These are phyloP conservation scores for Suillus fuscotomentosus DNA, from an alignment of 768 basidiomycete genomes.

Conservation along the genomic window DNA sequence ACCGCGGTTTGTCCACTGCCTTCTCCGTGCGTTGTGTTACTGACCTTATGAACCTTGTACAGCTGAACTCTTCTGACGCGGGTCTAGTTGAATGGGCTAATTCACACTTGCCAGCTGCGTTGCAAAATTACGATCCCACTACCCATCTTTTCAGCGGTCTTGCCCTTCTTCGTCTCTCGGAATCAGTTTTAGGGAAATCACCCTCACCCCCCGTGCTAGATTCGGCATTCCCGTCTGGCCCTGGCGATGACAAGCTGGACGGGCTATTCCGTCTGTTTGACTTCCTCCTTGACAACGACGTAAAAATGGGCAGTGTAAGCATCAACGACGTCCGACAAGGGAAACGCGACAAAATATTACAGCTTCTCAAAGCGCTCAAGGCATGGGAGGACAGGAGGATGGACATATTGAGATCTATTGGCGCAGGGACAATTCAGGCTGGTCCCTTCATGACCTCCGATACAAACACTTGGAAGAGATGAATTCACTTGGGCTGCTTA, in stretches of 20 bases:
- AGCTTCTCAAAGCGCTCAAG: conserved; percentile 75
- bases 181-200: conserved; percentile 68
- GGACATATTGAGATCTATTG: conserved; percentile 53
- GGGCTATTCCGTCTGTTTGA: conserved; percentile 90
- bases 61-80: conserved; percentile 36
- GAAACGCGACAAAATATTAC: conserved; percentile 76
- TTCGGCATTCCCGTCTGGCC: conserved; percentile 68
- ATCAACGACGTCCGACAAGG: conserved; percentile 91
- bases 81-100: conserved; percentile 90
- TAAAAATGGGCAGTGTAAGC: conserved; percentile 88
- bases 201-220: conserved; percentile 74
- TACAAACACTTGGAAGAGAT: conserved; percentile 1
- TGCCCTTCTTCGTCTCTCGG: conserved; percentile 80
- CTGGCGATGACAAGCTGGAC: conserved; percentile 77
- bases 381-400: conserved; percentile 77
- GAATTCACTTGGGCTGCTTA: not conserved
- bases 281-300: conserved; percentile 87
- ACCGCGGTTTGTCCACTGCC: conserved; percentile 16
- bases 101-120: conserved; percentile 63
- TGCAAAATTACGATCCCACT: conserved; percentile 51
- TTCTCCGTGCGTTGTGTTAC: conserved; percentile 1
- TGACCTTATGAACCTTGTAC: conserved; percentile 13
- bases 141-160: conserved; percentile 63
- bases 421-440: conserved; percentile 29
- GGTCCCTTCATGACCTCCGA: conserved; percentile 13